A percentile compares a stretch with the other conserved stretches of the same genome.
Evolutionary conservation across 2,329 filamentous ascomycete genomes (phyloP).

Genomic region (Lachnellula arida): DNA sequence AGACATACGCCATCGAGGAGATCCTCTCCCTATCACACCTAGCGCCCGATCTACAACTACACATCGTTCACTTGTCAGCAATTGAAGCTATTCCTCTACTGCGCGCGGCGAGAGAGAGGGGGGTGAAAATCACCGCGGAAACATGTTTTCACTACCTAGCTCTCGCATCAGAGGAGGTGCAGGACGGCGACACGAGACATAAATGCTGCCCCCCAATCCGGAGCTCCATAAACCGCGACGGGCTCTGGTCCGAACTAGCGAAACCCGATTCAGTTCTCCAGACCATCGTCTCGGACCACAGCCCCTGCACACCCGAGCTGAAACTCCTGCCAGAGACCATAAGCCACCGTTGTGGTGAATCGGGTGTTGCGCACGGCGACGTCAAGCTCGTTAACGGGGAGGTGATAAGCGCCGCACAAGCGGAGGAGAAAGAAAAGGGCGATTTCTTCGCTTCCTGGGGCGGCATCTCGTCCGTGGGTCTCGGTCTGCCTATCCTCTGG

Average conservation of each 20-base stretch:
- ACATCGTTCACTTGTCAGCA: conserved; percentile 75
- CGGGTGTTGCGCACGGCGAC: conserved; percentile 17
- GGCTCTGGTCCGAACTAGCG: conserved; percentile 75
- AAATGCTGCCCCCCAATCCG: conserved; percentile 73
- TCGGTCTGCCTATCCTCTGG: conserved; percentile 83
- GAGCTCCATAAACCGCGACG: conserved; percentile 53
- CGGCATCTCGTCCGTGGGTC: conserved; percentile 87
- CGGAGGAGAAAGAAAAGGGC: conserved; percentile 47
- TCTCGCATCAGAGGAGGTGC: conserved; percentile 61
- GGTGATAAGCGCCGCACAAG: conserved; percentile 29
- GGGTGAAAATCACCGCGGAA: conserved; percentile 69
- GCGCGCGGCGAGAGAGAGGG: conserved; percentile 54
- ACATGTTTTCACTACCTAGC: conserved; percentile 73
- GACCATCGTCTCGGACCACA: conserved; percentile 93
- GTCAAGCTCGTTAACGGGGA: conserved; percentile 25
- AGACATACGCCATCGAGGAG: conserved; percentile 84
- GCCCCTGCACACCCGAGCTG: conserved; percentile 89
- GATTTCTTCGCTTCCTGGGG: conserved; percentile 98
- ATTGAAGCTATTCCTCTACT: conserved; percentile 64
- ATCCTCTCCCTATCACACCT: conserved; percentile 77
- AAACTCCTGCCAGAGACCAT: conserved; percentile 76
- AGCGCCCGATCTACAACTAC: conserved; percentile 77
- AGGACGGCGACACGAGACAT: conserved; percentile 64
- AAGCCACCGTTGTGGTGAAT: conserved; percentile 32
- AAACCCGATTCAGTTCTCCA: conserved; percentile 72